Base-by-base conservation (phyloP, 306 rosid species). In the Betula pendula region DNA sequence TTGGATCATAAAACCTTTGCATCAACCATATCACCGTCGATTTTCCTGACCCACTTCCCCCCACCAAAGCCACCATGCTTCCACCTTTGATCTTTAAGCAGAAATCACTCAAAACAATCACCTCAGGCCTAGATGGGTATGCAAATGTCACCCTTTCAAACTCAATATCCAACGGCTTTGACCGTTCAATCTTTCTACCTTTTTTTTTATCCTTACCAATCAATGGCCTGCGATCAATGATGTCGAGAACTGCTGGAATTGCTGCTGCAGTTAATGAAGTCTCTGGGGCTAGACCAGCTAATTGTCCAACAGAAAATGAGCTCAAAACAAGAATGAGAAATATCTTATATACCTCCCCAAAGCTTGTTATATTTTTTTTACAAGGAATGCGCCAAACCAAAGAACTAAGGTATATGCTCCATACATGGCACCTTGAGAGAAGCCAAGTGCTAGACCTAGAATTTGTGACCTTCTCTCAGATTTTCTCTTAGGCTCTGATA, bases 281-380 rank as follows among this genome's bases (percentile, higher is more conserved):
- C 79, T 94, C 97, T 7, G 96, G 97, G 75, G 97, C 95, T 50
- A 94, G 88, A 49, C 96, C 98, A 56, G 96, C 97, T 49, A 89
- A 85, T 82, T 94, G 97, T 62, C 97, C 98, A 27, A 94, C 96
- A 38, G 97, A 89, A 87, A 92, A 94, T 40, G 98, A 90, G 86
- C 96, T 89, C 88, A 94, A 73, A 81, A 94, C 98, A 83, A 94
- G 95, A 83, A 92, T 94, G 79, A 94, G 97, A 79, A 90, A 94
- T 72, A 90, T 88, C 86, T 90, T 87, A 42, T 78, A 85, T 33
- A 94, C 95, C 10, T 78, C 88, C n/a, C 85, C 87, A 20, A 94
- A 92, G 14, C 42, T 73, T 62, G 95, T 84, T 29, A 75, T 48
- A 77, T 68, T 70, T 31, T 84, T 74, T 89, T 44, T 8, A 92